phyloP scores from a whole-genome alignment of 1,139 yeast genomes.

The Geotrichum candidum region DNA sequence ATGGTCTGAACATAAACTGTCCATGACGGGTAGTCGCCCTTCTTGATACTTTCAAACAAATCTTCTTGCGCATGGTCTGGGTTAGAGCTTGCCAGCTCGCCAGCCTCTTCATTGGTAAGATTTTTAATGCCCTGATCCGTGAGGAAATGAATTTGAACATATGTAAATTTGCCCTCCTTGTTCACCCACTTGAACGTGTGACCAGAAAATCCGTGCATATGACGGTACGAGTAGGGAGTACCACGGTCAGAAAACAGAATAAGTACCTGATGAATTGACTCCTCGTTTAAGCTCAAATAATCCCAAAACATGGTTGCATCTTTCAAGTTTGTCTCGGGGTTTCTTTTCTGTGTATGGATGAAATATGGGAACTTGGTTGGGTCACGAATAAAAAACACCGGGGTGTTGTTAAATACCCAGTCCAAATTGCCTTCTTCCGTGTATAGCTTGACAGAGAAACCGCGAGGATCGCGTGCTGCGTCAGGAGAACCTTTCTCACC shows the following conservation, averaged over 20 bases:
- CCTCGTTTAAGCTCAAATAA: slow-evolving; percentile 57
- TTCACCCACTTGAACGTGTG: slow-evolving; percentile 70
- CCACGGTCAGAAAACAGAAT: slow-evolving; percentile 66
- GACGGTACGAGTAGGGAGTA: slow-evolving; percentile 57
- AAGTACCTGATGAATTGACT: slow-evolving; percentile 57
- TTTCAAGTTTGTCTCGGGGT: slow-evolving; percentile 76
- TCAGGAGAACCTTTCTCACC: slow-evolving; percentile 84
- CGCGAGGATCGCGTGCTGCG: slow-evolving; percentile 86
- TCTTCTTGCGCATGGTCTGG: slow-evolving; percentile 61
- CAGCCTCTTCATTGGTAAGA: slow-evolving; percentile 53
- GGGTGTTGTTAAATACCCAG: slow-evolving; percentile 86
- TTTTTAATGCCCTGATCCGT: slow-evolving; percentile 61
- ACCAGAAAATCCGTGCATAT: slow-evolving; percentile 72
- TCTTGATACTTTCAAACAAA: slow-evolving; percentile 51
- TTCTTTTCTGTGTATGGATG: slow-evolving; percentile 80
- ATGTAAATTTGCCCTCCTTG: slow-evolving; percentile 54
- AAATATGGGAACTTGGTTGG: slow-evolving; percentile 85
- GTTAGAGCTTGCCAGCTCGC: slow-evolving; percentile 48
- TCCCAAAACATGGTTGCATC: slow-evolving; percentile 72
- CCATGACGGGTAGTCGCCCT: slow-evolving; percentile 59
- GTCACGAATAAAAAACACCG: slow-evolving; percentile 79
- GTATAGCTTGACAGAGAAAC: slow-evolving; percentile 74
- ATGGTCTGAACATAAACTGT: slow-evolving; percentile 63
- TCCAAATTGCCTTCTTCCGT: slow-evolving; percentile 87
- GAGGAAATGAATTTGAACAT: slow-evolving; percentile 60